Evolutionary conservation across 2,329 filamentous ascomycete genomes (phyloP).

Genomic region (Aspergillus sergii): DNA sequence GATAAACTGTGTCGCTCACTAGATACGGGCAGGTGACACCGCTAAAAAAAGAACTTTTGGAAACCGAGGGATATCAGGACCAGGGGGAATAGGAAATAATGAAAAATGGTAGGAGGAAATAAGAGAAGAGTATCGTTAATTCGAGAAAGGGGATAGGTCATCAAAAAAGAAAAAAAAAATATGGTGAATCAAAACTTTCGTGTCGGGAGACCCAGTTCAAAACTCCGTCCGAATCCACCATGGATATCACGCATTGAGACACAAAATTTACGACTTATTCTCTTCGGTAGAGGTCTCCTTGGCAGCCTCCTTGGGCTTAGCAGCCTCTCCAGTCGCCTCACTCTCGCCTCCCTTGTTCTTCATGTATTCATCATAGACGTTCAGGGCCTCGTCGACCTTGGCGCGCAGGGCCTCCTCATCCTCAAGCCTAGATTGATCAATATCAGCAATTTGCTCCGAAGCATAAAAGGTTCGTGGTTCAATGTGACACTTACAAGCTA

Average conservation of each 20-base stretch:
- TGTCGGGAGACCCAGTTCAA: constrained; percentile 24
- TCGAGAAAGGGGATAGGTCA: constrained; percentile 31
- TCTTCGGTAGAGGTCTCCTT: constrained; percentile 47
- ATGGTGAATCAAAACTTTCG: constrained; percentile 36
- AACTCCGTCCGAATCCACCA: constrained; percentile 11
- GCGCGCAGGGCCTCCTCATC: constrained; percentile 85
- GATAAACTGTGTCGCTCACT: constrained; percentile 34
- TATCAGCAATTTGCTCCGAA: constrained; percentile 11
- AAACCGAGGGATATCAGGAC: constrained; percentile 47
- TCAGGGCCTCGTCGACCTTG: constrained; percentile 97
- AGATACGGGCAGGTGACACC: constrained; percentile 35
- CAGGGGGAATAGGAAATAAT: constrained; percentile 29
- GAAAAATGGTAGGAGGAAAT: constrained; percentile 16
- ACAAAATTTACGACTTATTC: constrained; percentile 41
- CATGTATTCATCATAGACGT: constrained; percentile 97
- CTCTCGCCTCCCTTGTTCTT: constrained; percentile 70
- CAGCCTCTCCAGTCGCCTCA: constrained; percentile 43
- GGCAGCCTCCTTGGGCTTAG: constrained; percentile 48
- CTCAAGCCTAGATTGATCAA: constrained; percentile 66
- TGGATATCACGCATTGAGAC: constrained; percentile 24
- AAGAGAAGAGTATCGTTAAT: constrained; percentile 29
- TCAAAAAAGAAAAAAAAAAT: constrained; percentile 38
- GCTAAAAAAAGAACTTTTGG: constrained; percentile 43
- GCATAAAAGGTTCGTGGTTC: not conserved
- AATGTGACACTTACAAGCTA: constrained; percentile 74